These are phyloP conservation scores for Plasmodium vivax DNA, from an alignment of 169 alveolate species.

Conservation along the genomic window DNA sequence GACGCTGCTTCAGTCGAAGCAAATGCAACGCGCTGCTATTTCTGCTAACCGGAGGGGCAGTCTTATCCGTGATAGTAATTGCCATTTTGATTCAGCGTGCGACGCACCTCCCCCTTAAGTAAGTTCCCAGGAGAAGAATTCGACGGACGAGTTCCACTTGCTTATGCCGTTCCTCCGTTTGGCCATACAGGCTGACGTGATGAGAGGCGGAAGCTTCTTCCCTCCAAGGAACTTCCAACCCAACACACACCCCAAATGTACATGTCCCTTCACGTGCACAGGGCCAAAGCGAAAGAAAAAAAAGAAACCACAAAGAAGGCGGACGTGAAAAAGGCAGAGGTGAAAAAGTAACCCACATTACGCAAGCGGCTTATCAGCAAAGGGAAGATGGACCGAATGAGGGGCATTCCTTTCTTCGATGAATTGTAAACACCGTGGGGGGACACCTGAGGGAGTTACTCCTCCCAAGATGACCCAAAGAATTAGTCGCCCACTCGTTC, in stretches of 20 bases:
- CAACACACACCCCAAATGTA: neutral
- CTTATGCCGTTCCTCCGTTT: neutral
- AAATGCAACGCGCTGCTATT: neutral
- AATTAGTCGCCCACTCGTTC: neutral
- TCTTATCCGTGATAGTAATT: slow-evolving; percentile 1
- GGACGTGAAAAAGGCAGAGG: neutral
- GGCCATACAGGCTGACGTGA: neutral
- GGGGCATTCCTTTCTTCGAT: neutral
- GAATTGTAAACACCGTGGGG: too few relatives aligned
- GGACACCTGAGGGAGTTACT: neutral
- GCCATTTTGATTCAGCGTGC: slow-evolving; percentile 36
- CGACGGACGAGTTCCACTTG: neutral
- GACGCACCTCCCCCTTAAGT: slow-evolving; percentile 21
- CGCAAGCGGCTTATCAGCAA: neutral
- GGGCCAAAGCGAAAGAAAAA: neutral
- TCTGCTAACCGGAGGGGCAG: neutral
- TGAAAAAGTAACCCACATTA: neutral
- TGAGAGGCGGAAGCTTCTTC: neutral
- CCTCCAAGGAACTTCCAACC: neutral
- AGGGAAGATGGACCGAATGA: neutral
- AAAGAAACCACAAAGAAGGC: neutral
- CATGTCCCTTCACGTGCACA: neutral
- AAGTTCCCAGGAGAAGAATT: neutral
- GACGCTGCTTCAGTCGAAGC: slow-evolving; percentile 7
- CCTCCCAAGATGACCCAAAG: neutral